Evolutionary conservation across 306 rosid species (phyloP).

Genomic region (Macrotyloma uniflorum): DNA sequence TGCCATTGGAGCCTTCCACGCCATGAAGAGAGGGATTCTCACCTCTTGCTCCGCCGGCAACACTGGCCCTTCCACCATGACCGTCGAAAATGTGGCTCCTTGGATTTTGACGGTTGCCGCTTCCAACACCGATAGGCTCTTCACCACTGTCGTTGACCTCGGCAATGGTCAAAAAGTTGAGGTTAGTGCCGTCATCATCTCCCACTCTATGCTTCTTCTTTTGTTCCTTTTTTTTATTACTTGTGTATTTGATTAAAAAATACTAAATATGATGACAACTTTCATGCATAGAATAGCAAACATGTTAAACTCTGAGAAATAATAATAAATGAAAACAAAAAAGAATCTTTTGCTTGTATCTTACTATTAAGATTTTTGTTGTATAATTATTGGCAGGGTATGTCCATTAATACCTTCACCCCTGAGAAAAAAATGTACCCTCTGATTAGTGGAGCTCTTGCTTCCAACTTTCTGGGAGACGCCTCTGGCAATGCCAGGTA

Average conservation of each 20-base stretch:
- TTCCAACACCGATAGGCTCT: conserved; percentile 49
- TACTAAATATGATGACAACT: too few relatives aligned
- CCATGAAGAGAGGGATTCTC: conserved; percentile 58
- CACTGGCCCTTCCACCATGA: conserved; percentile 43
- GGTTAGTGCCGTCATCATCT: conserved; percentile 34
- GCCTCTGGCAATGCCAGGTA: conserved; percentile 63
- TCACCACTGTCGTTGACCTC: conserved; percentile 42
- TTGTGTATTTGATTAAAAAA: too few relatives aligned
- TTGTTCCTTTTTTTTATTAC: too few relatives aligned
- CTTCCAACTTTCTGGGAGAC: conserved; percentile 44
- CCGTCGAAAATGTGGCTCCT: conserved; percentile 63
- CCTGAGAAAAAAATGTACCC: conserved; percentile 57
- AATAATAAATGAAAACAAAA: too few relatives aligned
- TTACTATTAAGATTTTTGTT: too few relatives aligned
- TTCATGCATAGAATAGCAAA: too few relatives aligned
- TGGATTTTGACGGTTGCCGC: conserved; percentile 80
- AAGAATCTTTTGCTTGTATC: too few relatives aligned
- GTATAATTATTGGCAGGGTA: conserved; percentile 64
- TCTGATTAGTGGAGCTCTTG: conserved; percentile 59
- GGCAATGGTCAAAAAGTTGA: conserved; percentile 41
- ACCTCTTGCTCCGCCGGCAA: conserved; percentile 74
- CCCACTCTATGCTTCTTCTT: too few relatives aligned
- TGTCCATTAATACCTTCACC: conserved; percentile 63
- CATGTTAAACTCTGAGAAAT: too few relatives aligned
- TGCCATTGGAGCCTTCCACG: conserved; percentile 72